Evolutionary conservation across 305 asterid species (phyloP), one percentile per base, ranked within the genome.

Genomic region (Rubia balearica): DNA sequence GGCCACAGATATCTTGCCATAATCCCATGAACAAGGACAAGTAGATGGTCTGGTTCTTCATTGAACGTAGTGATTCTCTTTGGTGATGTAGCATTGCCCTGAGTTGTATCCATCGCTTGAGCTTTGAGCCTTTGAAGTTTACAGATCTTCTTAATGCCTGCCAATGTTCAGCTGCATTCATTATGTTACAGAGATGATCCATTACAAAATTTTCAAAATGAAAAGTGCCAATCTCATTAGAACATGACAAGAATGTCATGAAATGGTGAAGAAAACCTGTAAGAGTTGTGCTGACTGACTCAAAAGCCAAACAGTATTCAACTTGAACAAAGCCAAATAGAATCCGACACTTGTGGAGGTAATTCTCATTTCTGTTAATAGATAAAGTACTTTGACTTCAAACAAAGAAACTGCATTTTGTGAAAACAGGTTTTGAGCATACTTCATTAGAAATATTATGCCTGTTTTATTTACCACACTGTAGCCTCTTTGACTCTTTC

Each of bases 11-110:
- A 92, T 97, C 98, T 89, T 46, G 91, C 98, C 90, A 89, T 76
- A 74, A 94, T 91, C 75, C 97, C 98, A 86, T 94, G 98, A 80
- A 94, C 97, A 79, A 94, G 97, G 79, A 91, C 96, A 78, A 89
- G 87, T 75, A 94, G 99, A 87, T 94, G 99, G 63, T 87, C 90
- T 1, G 97, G 95, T 79, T 85, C 83, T 65, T 84, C 86, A 69
- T 88, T 90, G 78, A 63, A 74, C 43, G 68, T 78, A 65, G 70
- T 73, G 75, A 81, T 77, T 73, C 77, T 65, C 77, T 56, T 74
- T 10, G 87, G 88, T 38, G 86, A 85, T 62, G 88, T 77, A 64
- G 80, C 71, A 74, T 71, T 86, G 73, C 95, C 89, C 71, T 86
- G 81, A 74, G 90, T 77, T 60, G 85, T 80, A 80, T 83, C 78